Base-by-base conservation (phyloP, 2,329 filamentous ascomycete genomes). In the Monilinia polystroma region DNA sequence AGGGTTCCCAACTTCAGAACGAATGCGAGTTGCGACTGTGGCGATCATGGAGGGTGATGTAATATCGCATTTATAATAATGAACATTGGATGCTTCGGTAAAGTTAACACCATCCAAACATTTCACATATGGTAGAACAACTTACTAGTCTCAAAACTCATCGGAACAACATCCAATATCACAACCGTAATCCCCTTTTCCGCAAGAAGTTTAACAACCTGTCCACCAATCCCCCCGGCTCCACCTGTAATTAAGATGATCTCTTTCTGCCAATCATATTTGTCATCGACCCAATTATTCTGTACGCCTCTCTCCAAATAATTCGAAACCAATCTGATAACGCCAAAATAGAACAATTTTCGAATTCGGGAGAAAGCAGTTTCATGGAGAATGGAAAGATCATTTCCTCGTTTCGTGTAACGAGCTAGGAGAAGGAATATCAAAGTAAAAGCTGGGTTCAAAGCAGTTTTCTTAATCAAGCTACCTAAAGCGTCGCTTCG, bases 211-310 rank as follows among this genome's bases (percentile, higher is more conserved):
- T 83, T 81, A 18, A 90, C 89, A 3, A 92, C 82, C 49, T 83
- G 79, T 26, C 83, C 85, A 18, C 91, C 91, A 73, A 94, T 92
- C 0, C 91, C 91, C 66, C 86, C 85, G 53, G 88, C 87, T 10
- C 91, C 91, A 10, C 91, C 90, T 0, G 91, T 93, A 26, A 93
- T 82, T 54, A 93, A 80, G 3, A 91, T 87, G 62, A 93, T 82
- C 78, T 93, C 90, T 63, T 82, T 83, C 29, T 81, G 78, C 88
- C 90, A 92, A 67, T 87, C 82, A 77, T 88, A 90, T 52, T 75
- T 78, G 72, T 86, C 85, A 14, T 71, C 75, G 1, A 75, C 79
- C 80, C 82, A 85, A 74, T 82, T 83, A 74, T 84, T 81, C 66
- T 80, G 70, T 1, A 79, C 79, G 2, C 81, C 78, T 2, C 79